phyloP scores from a whole-genome alignment of 805 yeast genomes.

The Metschnikowia lunata region DNA sequence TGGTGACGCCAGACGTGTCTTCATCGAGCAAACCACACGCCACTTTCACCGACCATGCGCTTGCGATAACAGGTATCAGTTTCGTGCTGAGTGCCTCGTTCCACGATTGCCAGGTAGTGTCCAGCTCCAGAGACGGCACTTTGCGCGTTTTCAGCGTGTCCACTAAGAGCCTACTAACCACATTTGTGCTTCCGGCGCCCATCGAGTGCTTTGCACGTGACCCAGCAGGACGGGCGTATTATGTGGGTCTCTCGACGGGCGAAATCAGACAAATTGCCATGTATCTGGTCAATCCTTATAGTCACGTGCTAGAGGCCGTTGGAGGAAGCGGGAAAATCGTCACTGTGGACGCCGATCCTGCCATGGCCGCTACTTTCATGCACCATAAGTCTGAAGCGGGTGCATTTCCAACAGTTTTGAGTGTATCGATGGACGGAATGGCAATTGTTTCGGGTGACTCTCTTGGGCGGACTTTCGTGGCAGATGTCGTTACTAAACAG shows the following conservation, averaged over 20 bases:
- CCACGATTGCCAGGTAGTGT: slow-evolving; percentile 59
- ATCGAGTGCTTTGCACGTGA: slow-evolving; percentile 61
- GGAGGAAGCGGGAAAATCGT: slow-evolving; percentile 54
- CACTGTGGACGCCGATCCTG: slow-evolving; percentile 49
- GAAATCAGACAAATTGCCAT: slow-evolving; percentile 52
- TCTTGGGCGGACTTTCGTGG: slow-evolving; percentile 59
- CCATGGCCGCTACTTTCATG: slow-evolving; percentile 47
- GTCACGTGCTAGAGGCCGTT: slow-evolving; percentile 49
- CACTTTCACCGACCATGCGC: slow-evolving; percentile 57
- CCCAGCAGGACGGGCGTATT: slow-evolving; percentile 73
- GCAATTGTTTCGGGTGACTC: slow-evolving; percentile 68
- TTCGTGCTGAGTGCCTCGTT: slow-evolving; percentile 47
- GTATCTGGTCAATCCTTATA: slow-evolving; percentile 33
- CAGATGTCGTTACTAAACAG: slow-evolving; percentile 70
- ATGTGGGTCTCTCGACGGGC: slow-evolving; percentile 67
- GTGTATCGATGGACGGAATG: slow-evolving; percentile 72
- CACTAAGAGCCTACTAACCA: slow-evolving; percentile 48
- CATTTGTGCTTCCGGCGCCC: slow-evolving; percentile 63
- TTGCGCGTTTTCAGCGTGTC: slow-evolving; percentile 63
- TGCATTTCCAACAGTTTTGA: slow-evolving; percentile 46
- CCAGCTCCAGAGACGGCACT: slow-evolving; percentile 72
- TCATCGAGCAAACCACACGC: slow-evolving; percentile 50
- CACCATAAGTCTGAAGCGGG: slow-evolving; percentile 34
- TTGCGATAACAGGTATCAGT: slow-evolving; percentile 48
- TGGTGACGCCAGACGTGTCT: slow-evolving; percentile 39